Percentiles rank a stretch among this genome's conserved stretches.
Conservation (phyloP, 371 early-diverging fungal species). For the Smittium culicis region DNA sequence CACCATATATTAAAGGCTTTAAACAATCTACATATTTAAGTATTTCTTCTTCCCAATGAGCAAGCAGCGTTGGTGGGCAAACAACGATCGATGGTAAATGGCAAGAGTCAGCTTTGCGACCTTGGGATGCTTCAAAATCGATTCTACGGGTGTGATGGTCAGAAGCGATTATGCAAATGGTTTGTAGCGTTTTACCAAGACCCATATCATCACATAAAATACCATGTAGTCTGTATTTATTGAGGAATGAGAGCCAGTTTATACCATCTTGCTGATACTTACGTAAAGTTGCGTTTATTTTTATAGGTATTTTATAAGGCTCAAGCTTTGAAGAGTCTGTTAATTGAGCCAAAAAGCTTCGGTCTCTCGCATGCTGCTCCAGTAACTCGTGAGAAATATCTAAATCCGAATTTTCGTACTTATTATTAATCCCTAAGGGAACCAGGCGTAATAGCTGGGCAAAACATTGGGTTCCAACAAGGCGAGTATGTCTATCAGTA, state of each 20-base stretch:
- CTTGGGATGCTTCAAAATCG: constrained; percentile 43
- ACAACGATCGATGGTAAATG: constrained; percentile 80
- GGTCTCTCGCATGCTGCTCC: constrained; percentile 65
- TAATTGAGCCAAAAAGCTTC: constrained; percentile 81
- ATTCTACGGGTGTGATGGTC: constrained; percentile 61
- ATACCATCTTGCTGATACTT: constrained; percentile 96
- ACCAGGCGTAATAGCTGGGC: constrained; percentile 86
- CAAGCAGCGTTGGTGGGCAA: constrained; percentile 92
- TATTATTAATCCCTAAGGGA: constrained; percentile 38
- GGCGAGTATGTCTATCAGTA: constrained; percentile 69
- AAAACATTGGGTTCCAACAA: constrained; percentile 82
- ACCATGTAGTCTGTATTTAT: constrained; percentile 89
- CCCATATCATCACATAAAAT: constrained; percentile 99
- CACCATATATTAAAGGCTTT: constrained; percentile 69
- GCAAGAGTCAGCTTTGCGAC: constrained; percentile 25
- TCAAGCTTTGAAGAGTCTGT: constrained; percentile 77
- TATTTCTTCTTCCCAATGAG: constrained; percentile 98
- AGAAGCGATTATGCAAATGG: constrained; percentile 86
- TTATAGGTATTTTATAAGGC: constrained; percentile 70
- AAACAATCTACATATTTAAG: constrained; percentile 60
- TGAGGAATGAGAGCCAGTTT: constrained; percentile 95
- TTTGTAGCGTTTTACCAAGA: constrained; percentile 94
- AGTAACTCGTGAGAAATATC: constrained; percentile 72
- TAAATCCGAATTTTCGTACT: constrained; percentile 33
- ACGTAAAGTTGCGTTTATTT: constrained; percentile 81